A percentile compares a stretch with the other conserved stretches of the same genome.
Conservation (phyloP, 768 basidiomycete genomes). For the Phlebiopsis flavidoalba region DNA sequence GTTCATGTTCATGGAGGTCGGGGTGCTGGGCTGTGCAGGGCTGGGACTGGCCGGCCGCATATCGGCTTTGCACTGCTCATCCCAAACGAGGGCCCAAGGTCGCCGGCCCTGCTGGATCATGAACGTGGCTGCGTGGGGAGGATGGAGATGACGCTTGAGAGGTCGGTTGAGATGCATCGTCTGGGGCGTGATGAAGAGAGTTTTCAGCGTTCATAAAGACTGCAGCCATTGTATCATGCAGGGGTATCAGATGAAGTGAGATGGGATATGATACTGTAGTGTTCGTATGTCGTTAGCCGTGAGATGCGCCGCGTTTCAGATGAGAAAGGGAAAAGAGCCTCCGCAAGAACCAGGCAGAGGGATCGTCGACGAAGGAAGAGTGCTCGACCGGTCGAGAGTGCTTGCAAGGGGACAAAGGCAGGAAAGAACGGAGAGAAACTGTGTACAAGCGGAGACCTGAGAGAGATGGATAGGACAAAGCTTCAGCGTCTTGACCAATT, state of each 20-base stretch:
- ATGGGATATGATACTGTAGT: neutral
- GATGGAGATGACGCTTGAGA: conserved; percentile 31
- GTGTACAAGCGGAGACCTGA: conserved; percentile 4
- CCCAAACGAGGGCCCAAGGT: conserved; percentile 33
- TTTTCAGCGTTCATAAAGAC: conserved; percentile 20
- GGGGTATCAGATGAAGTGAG: conserved; percentile 1
- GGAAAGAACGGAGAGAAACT: neutral
- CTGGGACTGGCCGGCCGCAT: conserved; percentile 39
- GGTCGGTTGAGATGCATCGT: conserved; percentile 32
- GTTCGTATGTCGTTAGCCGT: conserved; percentile 2
- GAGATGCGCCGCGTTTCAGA: neutral
- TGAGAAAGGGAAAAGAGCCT: conserved; percentile 2
- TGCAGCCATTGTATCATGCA: conserved; percentile 18
- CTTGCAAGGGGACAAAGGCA: conserved; percentile 1
- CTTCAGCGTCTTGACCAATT: conserved; percentile 11
- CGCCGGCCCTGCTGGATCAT: conserved; percentile 27
- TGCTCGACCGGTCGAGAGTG: conserved; percentile 10
- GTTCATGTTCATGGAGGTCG: conserved; percentile 31
- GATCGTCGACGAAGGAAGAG: neutral
- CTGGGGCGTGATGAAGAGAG: conserved; percentile 24
- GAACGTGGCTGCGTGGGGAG: conserved; percentile 31
- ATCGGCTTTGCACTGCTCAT: conserved; percentile 31
- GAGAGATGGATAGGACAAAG: conserved; percentile 5
- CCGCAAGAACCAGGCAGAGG: conserved; percentile 13
- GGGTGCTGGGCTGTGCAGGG: conserved; percentile 26